phyloP scores from a whole-genome alignment of 495 filamentous ascomycete genomes.

The Acidomyces sp. region DNA sequence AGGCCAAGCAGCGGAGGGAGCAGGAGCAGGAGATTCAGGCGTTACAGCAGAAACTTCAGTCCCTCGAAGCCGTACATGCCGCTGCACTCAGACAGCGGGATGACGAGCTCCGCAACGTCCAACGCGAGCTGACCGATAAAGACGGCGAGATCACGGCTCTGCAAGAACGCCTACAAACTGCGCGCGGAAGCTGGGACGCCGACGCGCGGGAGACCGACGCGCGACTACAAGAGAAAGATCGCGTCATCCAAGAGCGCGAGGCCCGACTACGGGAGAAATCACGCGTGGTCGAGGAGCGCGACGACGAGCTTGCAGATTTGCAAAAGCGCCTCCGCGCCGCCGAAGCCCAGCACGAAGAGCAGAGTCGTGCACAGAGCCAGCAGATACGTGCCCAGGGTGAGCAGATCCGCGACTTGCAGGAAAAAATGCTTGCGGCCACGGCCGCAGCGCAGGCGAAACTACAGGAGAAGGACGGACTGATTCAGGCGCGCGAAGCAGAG shows the following conservation, averaged over 20 bases:
- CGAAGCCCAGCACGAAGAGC: conserved; percentile 13
- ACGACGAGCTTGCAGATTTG: conserved; percentile 17
- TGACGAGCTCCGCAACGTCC: conserved; percentile 12
- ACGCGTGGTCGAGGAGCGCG: conserved; percentile 16
- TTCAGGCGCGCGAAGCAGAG: conserved; percentile 16
- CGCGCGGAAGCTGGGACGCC: conserved; percentile 20
- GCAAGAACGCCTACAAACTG: conserved; percentile 20
- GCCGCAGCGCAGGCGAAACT: conserved; percentile 15
- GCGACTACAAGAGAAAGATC: conserved; percentile 18
- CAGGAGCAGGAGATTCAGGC: conserved; percentile 2
- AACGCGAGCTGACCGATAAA: conserved; percentile 17
- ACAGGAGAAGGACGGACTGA: conserved; percentile 17
- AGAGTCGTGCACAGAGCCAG: conserved; percentile 13
- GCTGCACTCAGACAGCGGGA: conserved; percentile 15
- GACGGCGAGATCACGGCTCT: conserved; percentile 17
- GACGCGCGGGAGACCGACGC: conserved; percentile 19
- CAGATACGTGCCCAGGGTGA: conserved; percentile 14
- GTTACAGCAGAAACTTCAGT: neutral
- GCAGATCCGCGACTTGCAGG: conserved; percentile 19
- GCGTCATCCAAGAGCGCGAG: conserved; percentile 16
- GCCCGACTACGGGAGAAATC: conserved; percentile 18
- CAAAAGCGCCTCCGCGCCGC: conserved; percentile 16
- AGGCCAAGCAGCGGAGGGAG: neutral
- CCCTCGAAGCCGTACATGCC: conserved; percentile 1
- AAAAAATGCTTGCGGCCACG: conserved; percentile 14